Conservation (phyloP, 2,329 filamentous ascomycete species). For the Pseudogymnoascus sp. region DNA sequence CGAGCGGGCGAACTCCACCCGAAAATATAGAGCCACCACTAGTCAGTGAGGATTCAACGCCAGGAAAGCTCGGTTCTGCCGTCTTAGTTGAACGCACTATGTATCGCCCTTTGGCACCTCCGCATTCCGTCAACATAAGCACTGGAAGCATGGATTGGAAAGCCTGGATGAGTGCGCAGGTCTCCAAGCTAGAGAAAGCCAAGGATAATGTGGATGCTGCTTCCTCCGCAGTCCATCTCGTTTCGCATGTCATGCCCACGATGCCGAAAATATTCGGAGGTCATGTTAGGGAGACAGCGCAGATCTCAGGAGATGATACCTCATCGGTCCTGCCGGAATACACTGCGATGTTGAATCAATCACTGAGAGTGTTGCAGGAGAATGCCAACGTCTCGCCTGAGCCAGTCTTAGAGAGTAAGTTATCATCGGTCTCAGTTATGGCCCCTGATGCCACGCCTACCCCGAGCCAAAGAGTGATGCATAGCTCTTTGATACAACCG, state of each 20-base stretch:
- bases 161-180: slow-evolving; percentile 44
- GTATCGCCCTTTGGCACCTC: slow-evolving; percentile 24
- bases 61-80: slow-evolving; percentile 25
- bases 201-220: slow-evolving; percentile 17
- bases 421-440: slow-evolving; percentile 18
- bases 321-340: slow-evolving; percentile 14
- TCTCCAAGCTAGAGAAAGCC: slow-evolving; percentile 37
- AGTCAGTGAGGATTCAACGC: slow-evolving; percentile 10
- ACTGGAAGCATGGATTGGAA: slow-evolving; percentile 48
- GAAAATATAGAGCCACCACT: slow-evolving; percentile 16
- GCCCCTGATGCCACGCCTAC: neutral
- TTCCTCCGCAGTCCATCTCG: slow-evolving; percentile 12
- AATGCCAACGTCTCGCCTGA: slow-evolving; percentile 14
- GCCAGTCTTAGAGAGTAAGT: slow-evolving; percentile 24
- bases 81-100: slow-evolving; percentile 29
- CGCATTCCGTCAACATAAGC: slow-evolving; percentile 32
- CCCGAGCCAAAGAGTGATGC: neutral
- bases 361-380: slow-evolving; percentile 21
- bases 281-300: slow-evolving; percentile 43
- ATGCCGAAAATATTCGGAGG: slow-evolving; percentile 28
- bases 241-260: slow-evolving; percentile 24
- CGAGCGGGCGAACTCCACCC: slow-evolving; percentile 22
- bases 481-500: neutral
- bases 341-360: slow-evolving; percentile 17
- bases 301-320: slow-evolving; percentile 37